These are phyloP conservation scores for Naganishia kalamii DNA, from an alignment of 768 basidiomycete species.

Conservation along the genomic window DNA sequence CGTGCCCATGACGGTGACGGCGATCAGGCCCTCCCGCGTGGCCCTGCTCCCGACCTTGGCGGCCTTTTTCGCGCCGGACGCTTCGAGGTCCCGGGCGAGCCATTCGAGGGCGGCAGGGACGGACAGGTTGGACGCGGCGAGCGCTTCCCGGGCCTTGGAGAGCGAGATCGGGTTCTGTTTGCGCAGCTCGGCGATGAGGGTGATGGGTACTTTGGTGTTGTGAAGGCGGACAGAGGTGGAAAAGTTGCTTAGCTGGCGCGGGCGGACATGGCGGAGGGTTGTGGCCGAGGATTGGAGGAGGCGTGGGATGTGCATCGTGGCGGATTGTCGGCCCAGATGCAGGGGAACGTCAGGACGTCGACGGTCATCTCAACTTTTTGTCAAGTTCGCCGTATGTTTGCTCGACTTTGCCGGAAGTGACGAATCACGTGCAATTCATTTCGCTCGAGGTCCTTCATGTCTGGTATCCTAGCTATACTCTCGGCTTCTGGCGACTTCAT, in stretches of 20 bases:
- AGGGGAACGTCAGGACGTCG: too few relatives aligned
- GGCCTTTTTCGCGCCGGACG: slow-evolving; percentile 63
- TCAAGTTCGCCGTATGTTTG: not conserved
- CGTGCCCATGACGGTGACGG: slow-evolving; percentile 62
- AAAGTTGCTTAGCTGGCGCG: not conserved
- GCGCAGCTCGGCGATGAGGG: slow-evolving; percentile 78
- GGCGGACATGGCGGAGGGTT: not conserved
- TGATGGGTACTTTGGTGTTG: slow-evolving; percentile 57
- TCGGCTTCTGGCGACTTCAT: too few relatives aligned
- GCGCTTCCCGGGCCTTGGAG: slow-evolving; percentile 80
- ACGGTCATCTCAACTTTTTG: too few relatives aligned
- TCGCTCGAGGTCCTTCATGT: too few relatives aligned
- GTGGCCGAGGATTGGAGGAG: not conserved
- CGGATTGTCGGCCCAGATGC: too few relatives aligned
- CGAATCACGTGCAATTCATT: slow-evolving; percentile 16
- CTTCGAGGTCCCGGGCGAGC: slow-evolving; percentile 66
- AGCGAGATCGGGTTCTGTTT: slow-evolving; percentile 68
- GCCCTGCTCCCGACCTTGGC: slow-evolving; percentile 72
- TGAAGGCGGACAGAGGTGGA: slow-evolving; percentile 1
- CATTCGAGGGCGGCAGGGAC: slow-evolving; percentile 68
- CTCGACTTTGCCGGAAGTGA: not conserved
- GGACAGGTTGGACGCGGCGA: slow-evolving; percentile 66
- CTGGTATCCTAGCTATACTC: too few relatives aligned
- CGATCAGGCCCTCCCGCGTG: slow-evolving; percentile 72
- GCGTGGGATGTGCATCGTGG: not conserved